Evolutionary conservation across 176 grass and related monocot species (phyloP).

Genomic region (Leersia perrieri): DNA sequence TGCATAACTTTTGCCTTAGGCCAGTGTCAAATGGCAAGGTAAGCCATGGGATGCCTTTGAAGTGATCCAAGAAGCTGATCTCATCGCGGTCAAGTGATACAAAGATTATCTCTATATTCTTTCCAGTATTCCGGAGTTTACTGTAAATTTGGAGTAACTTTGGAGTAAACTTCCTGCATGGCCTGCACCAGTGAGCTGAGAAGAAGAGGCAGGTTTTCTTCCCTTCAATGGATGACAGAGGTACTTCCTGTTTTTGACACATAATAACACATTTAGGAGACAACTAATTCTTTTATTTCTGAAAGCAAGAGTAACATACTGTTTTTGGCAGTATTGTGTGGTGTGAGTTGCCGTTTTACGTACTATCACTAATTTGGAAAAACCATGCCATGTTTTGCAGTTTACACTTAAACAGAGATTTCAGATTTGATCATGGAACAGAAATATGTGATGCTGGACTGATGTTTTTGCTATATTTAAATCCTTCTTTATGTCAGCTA

Average conservation of each 20-base stretch:
- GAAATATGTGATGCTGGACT: too few species aligned
- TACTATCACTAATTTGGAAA: not conserved
- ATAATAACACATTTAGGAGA: not conserved
- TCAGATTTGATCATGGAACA: not conserved
- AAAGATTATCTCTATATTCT: slow-evolving; percentile 46
- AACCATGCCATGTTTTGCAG: not conserved
- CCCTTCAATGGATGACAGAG: slow-evolving; percentile 41
- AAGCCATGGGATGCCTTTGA: slow-evolving; percentile 55
- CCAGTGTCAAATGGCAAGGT: slow-evolving; percentile 41
- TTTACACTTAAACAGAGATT: not conserved
- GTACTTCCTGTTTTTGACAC: slow-evolving; percentile 25
- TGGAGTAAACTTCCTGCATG: slow-evolving; percentile 50
- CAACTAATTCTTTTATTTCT: not conserved
- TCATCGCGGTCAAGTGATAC: slow-evolving; percentile 46
- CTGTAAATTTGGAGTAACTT: slow-evolving; percentile 46
- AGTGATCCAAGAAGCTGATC: slow-evolving; percentile 42
- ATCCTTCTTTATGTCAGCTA: not conserved
- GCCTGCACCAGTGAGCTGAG: slow-evolving; percentile 54
- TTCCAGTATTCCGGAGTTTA: slow-evolving; percentile 4
- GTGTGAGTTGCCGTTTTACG: not conserved
- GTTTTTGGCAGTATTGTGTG: not conserved
- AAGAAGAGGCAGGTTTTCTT: slow-evolving; percentile 50
- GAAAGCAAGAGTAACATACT: not conserved
- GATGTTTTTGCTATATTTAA: not conserved
- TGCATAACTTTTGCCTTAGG: slow-evolving; percentile 4